Percentiles rank a stretch among this genome's conserved stretches.
Conservation (phyloP, 371 early-diverging fungal species). For the Phascolomyces articulosus region DNA sequence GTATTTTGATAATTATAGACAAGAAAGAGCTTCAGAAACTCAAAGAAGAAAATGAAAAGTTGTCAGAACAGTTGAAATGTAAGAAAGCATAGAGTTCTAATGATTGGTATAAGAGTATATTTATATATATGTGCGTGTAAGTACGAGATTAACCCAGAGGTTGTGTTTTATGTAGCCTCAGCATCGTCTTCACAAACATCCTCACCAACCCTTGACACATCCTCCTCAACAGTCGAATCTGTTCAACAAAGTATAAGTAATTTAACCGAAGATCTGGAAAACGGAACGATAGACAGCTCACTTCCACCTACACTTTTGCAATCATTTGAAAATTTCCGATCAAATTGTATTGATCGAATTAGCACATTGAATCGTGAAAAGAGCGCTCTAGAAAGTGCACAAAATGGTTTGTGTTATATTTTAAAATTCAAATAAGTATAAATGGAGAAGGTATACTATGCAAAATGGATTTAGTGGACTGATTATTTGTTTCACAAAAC, state of each 20-base stretch:
- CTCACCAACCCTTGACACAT: neutral
- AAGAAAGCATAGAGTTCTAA: neutral
- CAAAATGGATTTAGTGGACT: too few species aligned
- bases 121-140: too few species aligned
- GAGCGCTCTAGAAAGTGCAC: neutral
- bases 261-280: conserved; percentile 35
- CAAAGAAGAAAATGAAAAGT: neutral
- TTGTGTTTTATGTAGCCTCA: too few species aligned
- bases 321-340: conserved; percentile 32
- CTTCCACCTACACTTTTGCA: conserved; percentile 34
- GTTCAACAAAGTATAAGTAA: conserved; percentile 23
- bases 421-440: neutral
- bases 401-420: conserved; percentile 5
- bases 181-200: neutral
- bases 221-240: neutral
- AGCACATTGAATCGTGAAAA: conserved; percentile 4
- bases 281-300: conserved; percentile 23
- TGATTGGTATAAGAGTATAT: neutral
- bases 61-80: neutral
- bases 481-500: too few species aligned
- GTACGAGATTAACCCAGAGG: too few species aligned
- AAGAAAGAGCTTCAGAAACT: neutral
- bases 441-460: too few species aligned
- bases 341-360: conserved; percentile 17
- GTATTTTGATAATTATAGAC: neutral